Conservation (phyloP, 2,329 filamentous ascomycete species). For the Colletotrichum lentis region DNA sequence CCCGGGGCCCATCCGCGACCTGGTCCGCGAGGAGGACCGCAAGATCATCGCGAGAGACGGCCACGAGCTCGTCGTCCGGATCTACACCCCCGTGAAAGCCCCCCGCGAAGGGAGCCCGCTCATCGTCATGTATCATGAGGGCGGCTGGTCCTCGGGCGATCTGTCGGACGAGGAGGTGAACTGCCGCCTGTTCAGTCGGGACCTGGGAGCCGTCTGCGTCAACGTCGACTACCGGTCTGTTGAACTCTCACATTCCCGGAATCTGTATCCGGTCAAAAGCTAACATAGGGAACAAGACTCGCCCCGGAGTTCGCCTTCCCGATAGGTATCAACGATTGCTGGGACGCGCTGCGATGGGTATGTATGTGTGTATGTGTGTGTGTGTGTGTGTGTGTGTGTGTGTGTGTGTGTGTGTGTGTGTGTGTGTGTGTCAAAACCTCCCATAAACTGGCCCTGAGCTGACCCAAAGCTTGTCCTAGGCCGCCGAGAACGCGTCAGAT, state of each 20-base stretch:
- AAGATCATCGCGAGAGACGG: conserved; percentile 21
- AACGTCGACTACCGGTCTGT: conserved; percentile 57
- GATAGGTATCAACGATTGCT: conserved; percentile 54
- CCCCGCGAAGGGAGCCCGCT: conserved; percentile 14
- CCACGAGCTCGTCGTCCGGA: conserved; percentile 10
- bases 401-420: too few relatives aligned
- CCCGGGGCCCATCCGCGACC: conserved; percentile 16
- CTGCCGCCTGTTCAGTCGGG: conserved; percentile 26
- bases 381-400: too few relatives aligned
- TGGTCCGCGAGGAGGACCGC: conserved; percentile 29
- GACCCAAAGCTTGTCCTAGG: background rate
- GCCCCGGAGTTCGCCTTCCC: conserved; percentile 61
- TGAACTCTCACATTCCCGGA: rapidly evolving
- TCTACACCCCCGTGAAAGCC: conserved; percentile 17
- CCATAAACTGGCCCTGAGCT: background rate
- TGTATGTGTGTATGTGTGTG: too few relatives aligned
- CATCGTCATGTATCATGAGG: conserved; percentile 34
- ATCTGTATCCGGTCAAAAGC: background rate
- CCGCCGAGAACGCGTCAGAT: conserved; percentile 35
- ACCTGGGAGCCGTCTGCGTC: conserved; percentile 41
- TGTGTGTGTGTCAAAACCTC: background rate
- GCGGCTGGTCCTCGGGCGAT: conserved; percentile 27
- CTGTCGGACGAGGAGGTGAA: conserved; percentile 31
- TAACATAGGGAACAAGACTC: conserved; percentile 41
- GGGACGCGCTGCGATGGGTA: conserved; percentile 49